Base-by-base conservation (phyloP, 495 filamentous ascomycete species). In the Entonaema liquescens region DNA sequence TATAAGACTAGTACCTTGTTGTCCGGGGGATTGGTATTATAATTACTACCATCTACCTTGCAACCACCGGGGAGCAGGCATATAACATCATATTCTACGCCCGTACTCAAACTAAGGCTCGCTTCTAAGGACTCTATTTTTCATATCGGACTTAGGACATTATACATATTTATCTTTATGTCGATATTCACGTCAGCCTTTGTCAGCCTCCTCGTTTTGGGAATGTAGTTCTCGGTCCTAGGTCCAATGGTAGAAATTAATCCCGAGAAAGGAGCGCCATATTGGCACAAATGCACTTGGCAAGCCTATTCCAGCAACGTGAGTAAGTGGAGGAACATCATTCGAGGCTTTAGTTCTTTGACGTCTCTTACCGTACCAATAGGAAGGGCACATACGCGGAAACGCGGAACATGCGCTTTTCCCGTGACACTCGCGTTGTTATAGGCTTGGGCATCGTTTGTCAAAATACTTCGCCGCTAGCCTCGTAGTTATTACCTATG, bases 221-320 rank as follows among this genome's bases (percentile, higher is more conserved):
- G n/a, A n/a, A 36, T n/a, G 17, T 7, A 47, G 42, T 47, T 47
- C 19, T 59, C 47, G 28, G 54, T 58, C 23, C 31, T 56, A 38
- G 23, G 36, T 19, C n/a, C 47, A 33, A 40, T 62, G 15, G 57
- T 50, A 68, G 13, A 59, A 31, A 59, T 66, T 58, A 62, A 62
- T 12, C 65, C 61, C 61, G 65, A 33, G 11, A 7, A 33, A 33
- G 31, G 31, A 7, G 31, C 31, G 31, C 31, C 5, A 33, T 33
- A 33, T 33, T 33, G 11, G 5, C 31, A 33, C 2, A 28, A 36
- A 40, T 36, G 28, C 28, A 31, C 59, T 42, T 38, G 54, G 60
- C 29, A 64, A 65, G 40, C 59, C 47, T 65, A 54, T 57, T 53
- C 12, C 13, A 54, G 47, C 70, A 73, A 73, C 70, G 70, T 73